Base-by-base conservation (phyloP, 768 basidiomycete genomes). In the Trametes punicea region DNA sequence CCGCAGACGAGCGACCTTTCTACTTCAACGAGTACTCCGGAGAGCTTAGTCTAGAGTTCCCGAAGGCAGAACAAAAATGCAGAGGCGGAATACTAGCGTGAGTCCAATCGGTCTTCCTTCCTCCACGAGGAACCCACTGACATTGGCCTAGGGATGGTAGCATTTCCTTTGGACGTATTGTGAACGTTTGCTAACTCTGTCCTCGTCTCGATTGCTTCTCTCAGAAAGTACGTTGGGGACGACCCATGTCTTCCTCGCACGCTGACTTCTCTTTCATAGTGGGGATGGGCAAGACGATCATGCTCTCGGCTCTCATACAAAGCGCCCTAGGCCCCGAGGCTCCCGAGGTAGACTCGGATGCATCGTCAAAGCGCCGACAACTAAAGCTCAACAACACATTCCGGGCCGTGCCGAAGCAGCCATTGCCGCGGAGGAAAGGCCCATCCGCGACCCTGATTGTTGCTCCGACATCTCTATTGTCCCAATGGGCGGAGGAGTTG, bases 261-360 rank as follows among this genome's bases (percentile, higher is more conserved):
- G 34, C 39, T 48, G 11, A 59, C 26, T 13, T 62, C 7, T 30
- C 40, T 42, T 55, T 36, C 10, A 39, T 50, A 92, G 90, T 94
- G 92, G 92, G 92, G n/a, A 88, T 95, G 83, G 93, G 93, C 6
- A 95, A 95, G 73, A 93, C 92, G 0, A 93, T 94, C 61, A 94
- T 94, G 90, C 70, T 97, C 30, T 90, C 93, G 2, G 85, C 92
- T 9, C 81, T 97, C 48, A 88, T 97, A 23, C 93, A 95, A 59
- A 85, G 83, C 10, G 91, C 87, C 61, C 81, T 78, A 42, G 79
- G 74, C 5, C 70, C 75, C 3, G 69, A 73, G 18, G 61, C 72
- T 10, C 62, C 69, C 1, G 66, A 70, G 11, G 54, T 65, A 15
- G 60, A 67, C 3, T 53, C 58, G 2, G 64, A 60, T 26, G 69